Evolutionary conservation across 2,329 filamentous ascomycete species (phyloP).

Genomic region (Hawksworthiomyces lignivorus): DNA sequence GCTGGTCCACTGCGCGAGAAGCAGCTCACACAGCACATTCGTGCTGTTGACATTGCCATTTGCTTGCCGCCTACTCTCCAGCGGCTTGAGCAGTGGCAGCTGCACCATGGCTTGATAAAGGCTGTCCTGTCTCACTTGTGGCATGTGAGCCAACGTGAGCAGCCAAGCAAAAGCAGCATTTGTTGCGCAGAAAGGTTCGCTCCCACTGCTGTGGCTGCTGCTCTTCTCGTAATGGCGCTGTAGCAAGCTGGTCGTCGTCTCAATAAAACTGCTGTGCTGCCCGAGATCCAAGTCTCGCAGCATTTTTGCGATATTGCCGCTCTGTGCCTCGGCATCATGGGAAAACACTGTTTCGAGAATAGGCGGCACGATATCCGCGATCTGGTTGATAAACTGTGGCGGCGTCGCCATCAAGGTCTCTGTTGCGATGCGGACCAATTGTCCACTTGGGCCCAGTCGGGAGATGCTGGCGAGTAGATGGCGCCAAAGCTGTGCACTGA

Average conservation of each 20-base stretch:
- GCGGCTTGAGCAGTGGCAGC: constrained; percentile 1
- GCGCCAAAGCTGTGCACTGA: constrained; percentile 11
- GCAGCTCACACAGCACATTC: constrained; percentile 22
- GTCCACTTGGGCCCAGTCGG: not conserved
- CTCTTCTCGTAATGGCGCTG: not conserved
- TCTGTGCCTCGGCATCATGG: not conserved
- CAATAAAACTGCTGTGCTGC: constrained; percentile 1
- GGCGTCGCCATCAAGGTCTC: constrained; percentile 9
- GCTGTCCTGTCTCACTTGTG: constrained; percentile 13
- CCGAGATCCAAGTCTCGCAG: constrained; percentile 5
- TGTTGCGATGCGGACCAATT: not conserved
- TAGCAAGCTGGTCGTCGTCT: not conserved
- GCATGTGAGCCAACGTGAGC: constrained; percentile 13
- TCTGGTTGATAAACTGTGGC: not conserved
- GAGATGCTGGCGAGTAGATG: constrained; percentile 3
- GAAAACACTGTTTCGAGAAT: constrained; percentile 3
- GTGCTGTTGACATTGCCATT: constrained; percentile 14
- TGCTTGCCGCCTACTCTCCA: constrained; percentile 6
- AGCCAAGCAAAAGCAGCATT: constrained; percentile 10
- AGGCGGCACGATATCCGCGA: constrained; percentile 5
- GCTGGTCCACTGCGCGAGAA: constrained; percentile 25
- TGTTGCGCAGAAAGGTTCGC: not conserved
- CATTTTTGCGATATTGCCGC: not conserved
- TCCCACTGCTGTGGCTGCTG: not conserved
- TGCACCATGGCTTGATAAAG: constrained; percentile 13